Evolutionary conservation across 1,284 basidiomycete genomes (phyloP).

Genomic region (Gymnopus androsaceus): DNA sequence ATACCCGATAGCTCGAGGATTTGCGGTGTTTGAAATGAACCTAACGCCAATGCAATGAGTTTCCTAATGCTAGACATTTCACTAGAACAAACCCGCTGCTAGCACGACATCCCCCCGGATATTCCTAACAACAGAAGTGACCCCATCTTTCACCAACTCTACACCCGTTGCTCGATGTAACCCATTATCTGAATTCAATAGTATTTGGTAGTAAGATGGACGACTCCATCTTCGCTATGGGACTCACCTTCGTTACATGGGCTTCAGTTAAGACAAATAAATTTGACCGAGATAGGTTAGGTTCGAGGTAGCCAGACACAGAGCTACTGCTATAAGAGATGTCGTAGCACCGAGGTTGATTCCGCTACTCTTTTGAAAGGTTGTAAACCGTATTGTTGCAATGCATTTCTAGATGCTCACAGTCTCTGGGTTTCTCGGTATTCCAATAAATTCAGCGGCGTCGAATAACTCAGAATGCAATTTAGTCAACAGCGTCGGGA

Average conservation of each 20-base stretch:
- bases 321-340: background rate
- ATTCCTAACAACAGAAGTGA: slow-evolving; percentile 25
- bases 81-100: slow-evolving; percentile 30
- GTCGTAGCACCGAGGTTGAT: background rate
- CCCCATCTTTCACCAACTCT: slow-evolving; percentile 24
- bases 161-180: slow-evolving; percentile 22
- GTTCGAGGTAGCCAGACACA: too few species aligned
- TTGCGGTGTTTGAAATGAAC: slow-evolving; percentile 38
- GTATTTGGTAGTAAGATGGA: background rate
- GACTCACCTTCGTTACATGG: slow-evolving; percentile 20
- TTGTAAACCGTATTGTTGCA: background rate
- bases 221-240: too few species aligned
- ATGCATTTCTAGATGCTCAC: background rate
- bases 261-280: slow-evolving; percentile 25
- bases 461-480: too few species aligned
- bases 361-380: background rate
- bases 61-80: background rate
- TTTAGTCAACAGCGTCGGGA: too few species aligned
- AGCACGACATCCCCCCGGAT: slow-evolving; percentile 42
- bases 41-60: slow-evolving; percentile 16
- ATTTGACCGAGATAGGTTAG: too few species aligned
- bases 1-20: slow-evolving; percentile 33
- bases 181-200: background rate
- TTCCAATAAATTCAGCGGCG: too few species aligned
- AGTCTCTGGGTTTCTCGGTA: too few species aligned